Evolutionary conservation across 495 filamentous ascomycete species (phyloP).

Genomic region (Annulohypoxylon nitens): DNA sequence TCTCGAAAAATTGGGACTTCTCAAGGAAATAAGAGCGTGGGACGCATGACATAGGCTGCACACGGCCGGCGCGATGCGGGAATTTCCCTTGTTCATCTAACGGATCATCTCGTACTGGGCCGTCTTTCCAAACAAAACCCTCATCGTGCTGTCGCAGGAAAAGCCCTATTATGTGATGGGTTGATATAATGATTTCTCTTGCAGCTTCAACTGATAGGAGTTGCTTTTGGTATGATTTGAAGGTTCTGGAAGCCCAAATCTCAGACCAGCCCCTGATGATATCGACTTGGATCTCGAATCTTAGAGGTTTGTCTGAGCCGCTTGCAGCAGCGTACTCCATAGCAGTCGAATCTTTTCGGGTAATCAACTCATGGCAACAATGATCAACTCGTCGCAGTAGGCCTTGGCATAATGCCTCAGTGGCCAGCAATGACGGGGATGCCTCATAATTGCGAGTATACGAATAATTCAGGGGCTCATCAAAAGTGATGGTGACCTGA

Average conservation of each 20-base stretch:
- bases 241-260: conserved; percentile 59
- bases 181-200: conserved; percentile 58
- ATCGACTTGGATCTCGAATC: conserved; percentile 60
- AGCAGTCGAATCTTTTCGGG: conserved; percentile 61
- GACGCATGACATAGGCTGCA: conserved; percentile 55
- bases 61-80: conserved; percentile 49
- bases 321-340: conserved; percentile 54
- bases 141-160: conserved; percentile 61
- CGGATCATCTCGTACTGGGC: conserved; percentile 52
- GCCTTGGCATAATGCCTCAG: conserved; percentile 56
- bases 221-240: conserved; percentile 61
- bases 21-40: conserved; percentile 59
- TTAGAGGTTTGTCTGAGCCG: conserved; percentile 56
- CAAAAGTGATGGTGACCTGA: conserved; percentile 61
- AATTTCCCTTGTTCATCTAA: conserved; percentile 49
- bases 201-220: conserved; percentile 55
- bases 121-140: conserved; percentile 59
- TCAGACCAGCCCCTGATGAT: conserved; percentile 55
- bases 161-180: conserved; percentile 60
- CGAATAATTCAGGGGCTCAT: conserved; percentile 58
- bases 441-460: conserved; percentile 58
- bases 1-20: conserved; percentile 58
- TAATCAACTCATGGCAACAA: conserved; percentile 62
- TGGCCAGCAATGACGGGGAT: conserved; percentile 56
- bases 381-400: conserved; percentile 62